Percentiles rank a stretch among this genome's conserved stretches.
Conservation (phyloP, 2,329 filamentous ascomycete genomes). For the Fusarium ambrosium region DNA sequence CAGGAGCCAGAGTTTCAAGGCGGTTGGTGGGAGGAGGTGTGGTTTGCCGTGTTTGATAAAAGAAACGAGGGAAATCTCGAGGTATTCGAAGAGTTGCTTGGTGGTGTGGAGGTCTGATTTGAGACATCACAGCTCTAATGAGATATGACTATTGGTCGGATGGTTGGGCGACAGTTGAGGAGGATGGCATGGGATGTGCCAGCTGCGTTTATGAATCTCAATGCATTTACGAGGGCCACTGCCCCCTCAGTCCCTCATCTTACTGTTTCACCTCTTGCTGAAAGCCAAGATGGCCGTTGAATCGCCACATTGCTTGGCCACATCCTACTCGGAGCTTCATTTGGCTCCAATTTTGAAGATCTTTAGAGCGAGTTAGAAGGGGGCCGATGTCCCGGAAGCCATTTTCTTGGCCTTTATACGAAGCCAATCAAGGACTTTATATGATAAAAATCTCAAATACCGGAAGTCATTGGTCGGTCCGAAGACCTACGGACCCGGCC, state of each 20-base stretch:
- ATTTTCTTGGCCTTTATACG: neutral
- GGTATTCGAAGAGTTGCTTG: slow-evolving; percentile 61
- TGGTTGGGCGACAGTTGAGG: neutral
- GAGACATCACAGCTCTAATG: neutral
- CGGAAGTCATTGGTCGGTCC: neutral
- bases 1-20: slow-evolving; percentile 71
- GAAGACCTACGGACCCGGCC: neutral
- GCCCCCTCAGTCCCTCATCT: neutral
- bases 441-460: neutral
- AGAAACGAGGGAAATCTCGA: slow-evolving; percentile 63
- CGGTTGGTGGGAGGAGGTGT: slow-evolving; percentile 73
- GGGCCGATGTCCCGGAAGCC: neutral
- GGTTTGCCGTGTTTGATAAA: slow-evolving; percentile 72
- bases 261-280: neutral
- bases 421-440: neutral
- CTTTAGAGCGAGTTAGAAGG: neutral
- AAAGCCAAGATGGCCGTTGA: neutral
- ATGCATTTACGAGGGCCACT: neutral
- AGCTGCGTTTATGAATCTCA: neutral
- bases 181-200: neutral
- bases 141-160: neutral
- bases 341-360: neutral
- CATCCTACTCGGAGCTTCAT: neutral
- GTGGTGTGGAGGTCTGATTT: slow-evolving; percentile 50
- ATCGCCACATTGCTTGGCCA: neutral